Conservation (phyloP, 108 stramenopile species). For the Cyclotella baltica region DNA sequence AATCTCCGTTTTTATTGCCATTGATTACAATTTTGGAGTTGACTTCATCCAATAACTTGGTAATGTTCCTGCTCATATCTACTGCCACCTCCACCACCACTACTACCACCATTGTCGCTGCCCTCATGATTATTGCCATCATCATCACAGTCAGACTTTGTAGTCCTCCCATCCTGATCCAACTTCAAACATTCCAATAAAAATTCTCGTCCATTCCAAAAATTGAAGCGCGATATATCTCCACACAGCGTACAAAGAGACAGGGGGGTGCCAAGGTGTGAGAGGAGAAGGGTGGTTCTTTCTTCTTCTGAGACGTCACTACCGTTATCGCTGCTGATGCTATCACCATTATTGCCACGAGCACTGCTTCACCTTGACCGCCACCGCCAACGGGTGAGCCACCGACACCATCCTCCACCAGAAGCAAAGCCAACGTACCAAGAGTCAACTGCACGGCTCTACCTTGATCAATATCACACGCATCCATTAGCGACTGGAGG, state of each 20-base stretch:
- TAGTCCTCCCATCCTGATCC: slow-evolving; percentile 29
- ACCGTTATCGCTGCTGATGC: not conserved
- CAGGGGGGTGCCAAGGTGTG: slow-evolving; percentile 58
- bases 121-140: too few species aligned
- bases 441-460: slow-evolving; percentile 61
- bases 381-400: too few species aligned
- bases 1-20: slow-evolving; percentile 34
- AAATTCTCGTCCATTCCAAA: slow-evolving; percentile 53
- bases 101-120: too few species aligned
- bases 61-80: not conserved
- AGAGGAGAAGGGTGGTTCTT: slow-evolving; percentile 18
- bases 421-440: slow-evolving; percentile 42
- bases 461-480: slow-evolving; percentile 44
- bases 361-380: too few species aligned
- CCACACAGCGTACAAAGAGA: slow-evolving; percentile 38
- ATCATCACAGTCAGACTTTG: too few species aligned
- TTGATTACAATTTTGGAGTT: slow-evolving; percentile 30
- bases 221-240: slow-evolving; percentile 53
- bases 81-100: not conserved
- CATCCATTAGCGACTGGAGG: slow-evolving; percentile 45
- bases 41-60: slow-evolving; percentile 15
- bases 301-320: slow-evolving; percentile 5
- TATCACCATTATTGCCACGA: too few species aligned
- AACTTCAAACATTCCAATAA: slow-evolving; percentile 63
- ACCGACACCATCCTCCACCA: not conserved